These are phyloP conservation scores for slime mould (Dictyostelium discoideum) DNA, from an alignment of 78 protist species.

Conservation along the genomic window DNA sequence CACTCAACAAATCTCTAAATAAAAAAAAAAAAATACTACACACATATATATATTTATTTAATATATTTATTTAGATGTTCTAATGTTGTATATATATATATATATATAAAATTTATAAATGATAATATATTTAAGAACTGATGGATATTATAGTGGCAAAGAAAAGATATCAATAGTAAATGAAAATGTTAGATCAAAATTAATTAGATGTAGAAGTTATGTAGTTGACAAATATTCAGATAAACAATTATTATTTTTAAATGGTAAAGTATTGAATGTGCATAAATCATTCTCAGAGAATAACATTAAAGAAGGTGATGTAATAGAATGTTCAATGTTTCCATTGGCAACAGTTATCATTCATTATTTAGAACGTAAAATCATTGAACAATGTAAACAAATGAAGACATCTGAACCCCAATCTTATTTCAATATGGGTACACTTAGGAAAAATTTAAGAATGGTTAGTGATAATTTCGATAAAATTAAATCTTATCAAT, in stretches of 20 bases:
- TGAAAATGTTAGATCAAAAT: not conserved
- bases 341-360: not conserved
- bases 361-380: not conserved
- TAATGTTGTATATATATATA: too few relatives aligned
- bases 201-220: not conserved
- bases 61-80: too few relatives aligned
- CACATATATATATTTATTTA: too few relatives aligned
- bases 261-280: not conserved
- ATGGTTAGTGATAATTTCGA: not conserved
- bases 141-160: not conserved
- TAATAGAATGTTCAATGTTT: not conserved
- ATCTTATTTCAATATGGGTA: not conserved
- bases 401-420: not conserved
- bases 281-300: not conserved
- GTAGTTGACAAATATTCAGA: not conserved
- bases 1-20: too few relatives aligned
- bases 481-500: not conserved
- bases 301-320: not conserved
- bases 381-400: not conserved
- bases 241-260: not conserved
- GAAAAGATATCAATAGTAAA: not conserved
- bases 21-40: too few relatives aligned
- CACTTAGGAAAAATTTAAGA: not conserved
- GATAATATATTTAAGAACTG: not conserved
- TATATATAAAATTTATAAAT: not conserved